Evolutionary conservation across 805 yeast species (phyloP).

Genomic region (Yarrowia keelungensis): DNA sequence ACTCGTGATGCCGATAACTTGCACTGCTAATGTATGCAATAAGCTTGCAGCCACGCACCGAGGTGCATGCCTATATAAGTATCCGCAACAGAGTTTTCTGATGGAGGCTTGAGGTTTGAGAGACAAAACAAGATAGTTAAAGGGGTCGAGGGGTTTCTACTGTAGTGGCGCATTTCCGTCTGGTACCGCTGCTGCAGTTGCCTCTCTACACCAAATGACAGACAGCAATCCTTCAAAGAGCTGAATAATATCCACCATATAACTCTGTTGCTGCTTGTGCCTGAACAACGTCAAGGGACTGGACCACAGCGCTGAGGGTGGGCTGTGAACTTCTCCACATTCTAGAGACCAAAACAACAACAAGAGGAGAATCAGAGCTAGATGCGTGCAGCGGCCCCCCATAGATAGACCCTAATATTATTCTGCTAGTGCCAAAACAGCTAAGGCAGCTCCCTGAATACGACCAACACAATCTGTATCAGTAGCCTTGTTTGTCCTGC

Average conservation of each 20-base stretch:
- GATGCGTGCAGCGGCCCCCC: neutral
- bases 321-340: neutral
- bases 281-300: constrained; percentile 3
- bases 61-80: constrained; percentile 25
- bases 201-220: neutral
- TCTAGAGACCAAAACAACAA: neutral
- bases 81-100: constrained; percentile 13
- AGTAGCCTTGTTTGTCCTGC: constrained; percentile 33
- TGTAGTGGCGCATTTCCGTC: no score
- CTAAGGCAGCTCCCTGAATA: constrained; percentile 34
- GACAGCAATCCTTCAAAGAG: neutral
- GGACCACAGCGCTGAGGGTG: neutral
- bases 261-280: constrained; percentile 19
- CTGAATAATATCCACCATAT: neutral
- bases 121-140: no score
- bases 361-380: neutral
- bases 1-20: constrained; percentile 22
- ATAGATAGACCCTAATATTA: neutral
- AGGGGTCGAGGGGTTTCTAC: no score
- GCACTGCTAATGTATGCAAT: constrained; percentile 26
- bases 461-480: constrained; percentile 32
- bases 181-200: neutral
- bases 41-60: constrained; percentile 35
- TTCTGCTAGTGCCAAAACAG: constrained; percentile 16
- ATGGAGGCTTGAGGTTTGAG: constrained; percentile 8